A percentile compares a stretch with the other conserved stretches of the same genome.
phyloP scores from a whole-genome alignment of 2,329 filamentous ascomycete species.

The Huntiella decipiens region DNA sequence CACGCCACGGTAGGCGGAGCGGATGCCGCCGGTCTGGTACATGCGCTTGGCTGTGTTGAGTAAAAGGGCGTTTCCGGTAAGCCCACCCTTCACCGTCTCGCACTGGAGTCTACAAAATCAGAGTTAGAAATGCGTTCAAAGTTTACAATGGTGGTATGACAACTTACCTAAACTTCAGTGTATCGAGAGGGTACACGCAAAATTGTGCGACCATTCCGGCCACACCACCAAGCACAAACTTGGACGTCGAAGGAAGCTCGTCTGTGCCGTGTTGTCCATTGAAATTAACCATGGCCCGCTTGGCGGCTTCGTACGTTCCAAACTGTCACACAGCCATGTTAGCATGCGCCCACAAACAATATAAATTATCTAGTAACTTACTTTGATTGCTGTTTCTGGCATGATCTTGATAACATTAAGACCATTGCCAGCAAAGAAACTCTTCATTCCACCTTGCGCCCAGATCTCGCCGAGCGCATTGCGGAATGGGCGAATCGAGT shows the following conservation, averaged over 20 bases:
- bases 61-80: conserved; percentile 68
- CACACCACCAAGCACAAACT: conserved; percentile 77
- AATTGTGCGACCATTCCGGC: conserved; percentile 94
- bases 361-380: conserved; percentile 12
- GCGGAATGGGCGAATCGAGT: conserved; percentile 59
- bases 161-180: conserved; percentile 44
- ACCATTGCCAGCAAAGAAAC: conserved; percentile 54
- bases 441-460: conserved; percentile 6
- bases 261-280: conserved; percentile 76
- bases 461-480: conserved; percentile 24
- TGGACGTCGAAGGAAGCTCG: conserved; percentile 63
- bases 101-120: conserved; percentile 61
- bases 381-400: conserved; percentile 92
- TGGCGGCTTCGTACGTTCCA: conserved; percentile 89
- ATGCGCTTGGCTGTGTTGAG: conserved; percentile 70
- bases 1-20: conserved; percentile 73
- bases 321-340: conserved; percentile 30
- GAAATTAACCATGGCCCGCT: conserved; percentile 64
- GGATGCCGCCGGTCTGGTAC: conserved; percentile 55
- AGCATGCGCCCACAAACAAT: not conserved
- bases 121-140: not conserved
- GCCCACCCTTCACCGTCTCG: conserved; percentile 71
- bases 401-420: conserved; percentile 95
- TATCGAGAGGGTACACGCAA: conserved; percentile 86
- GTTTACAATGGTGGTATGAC: not conserved